phyloP scores from a whole-genome alignment of 208 protist genomes.

The Acanthamoeba culbertsoni region DNA sequence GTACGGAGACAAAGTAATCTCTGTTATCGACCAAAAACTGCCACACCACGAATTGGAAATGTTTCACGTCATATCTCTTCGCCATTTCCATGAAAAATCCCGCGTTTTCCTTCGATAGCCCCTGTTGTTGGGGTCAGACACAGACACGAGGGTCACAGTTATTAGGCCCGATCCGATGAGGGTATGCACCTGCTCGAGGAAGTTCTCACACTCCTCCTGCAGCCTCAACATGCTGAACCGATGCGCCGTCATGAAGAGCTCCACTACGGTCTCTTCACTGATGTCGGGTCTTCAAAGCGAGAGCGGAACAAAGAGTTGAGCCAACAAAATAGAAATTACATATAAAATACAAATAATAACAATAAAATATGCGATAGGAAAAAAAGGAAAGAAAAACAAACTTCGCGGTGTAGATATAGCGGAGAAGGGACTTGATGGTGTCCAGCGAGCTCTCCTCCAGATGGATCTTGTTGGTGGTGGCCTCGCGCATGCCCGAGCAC shows the following conservation, averaged over 20 bases:
- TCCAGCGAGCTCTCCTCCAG: neutral
- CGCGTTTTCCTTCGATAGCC: too few species aligned
- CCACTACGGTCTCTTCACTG: neutral
- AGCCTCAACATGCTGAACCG: neutral
- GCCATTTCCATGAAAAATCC: too few species aligned
- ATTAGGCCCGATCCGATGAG: too few species aligned
- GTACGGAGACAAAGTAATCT: too few species aligned
- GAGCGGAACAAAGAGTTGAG: too few species aligned
- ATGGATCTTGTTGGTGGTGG: neutral
- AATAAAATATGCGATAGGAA: neutral
- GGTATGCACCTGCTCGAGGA: neutral
- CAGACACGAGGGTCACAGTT: too few species aligned
- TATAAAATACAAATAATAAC: too few species aligned
- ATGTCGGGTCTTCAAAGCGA: neutral
- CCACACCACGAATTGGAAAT: too few species aligned
- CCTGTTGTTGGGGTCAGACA: too few species aligned
- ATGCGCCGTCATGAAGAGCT: neutral
- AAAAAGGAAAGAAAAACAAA: neutral
- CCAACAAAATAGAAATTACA: too few species aligned
- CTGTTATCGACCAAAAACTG: too few species aligned
- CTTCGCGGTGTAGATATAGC: neutral
- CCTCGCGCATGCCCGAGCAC: neutral
- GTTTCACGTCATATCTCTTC: too few species aligned
- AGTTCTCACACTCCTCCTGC: slow-evolving; percentile 38
- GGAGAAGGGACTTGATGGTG: neutral